Evolutionary conservation across 2,329 filamentous ascomycete genomes (phyloP).

Genomic region (Ampelomyces quisqualis): DNA sequence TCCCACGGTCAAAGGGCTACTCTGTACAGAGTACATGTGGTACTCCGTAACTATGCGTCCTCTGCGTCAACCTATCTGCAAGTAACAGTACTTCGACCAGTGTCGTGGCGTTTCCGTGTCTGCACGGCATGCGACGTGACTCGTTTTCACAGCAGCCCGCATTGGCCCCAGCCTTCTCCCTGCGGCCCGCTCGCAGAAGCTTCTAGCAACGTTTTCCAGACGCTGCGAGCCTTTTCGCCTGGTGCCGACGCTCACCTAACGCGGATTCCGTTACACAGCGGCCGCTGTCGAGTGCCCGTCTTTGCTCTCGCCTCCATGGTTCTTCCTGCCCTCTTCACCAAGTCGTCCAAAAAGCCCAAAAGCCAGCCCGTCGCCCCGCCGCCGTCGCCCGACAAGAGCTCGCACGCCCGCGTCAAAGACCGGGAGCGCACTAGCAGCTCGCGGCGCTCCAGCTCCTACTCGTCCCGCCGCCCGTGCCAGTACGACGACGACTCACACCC

Average conservation of each 20-base stretch:
- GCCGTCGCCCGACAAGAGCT: constrained; percentile 43
- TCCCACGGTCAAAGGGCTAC: no score
- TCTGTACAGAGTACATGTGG: no score
- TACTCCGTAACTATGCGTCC: no score
- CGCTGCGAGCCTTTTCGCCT: constrained; percentile 26
- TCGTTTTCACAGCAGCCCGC: no score
- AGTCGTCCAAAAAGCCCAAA: constrained; percentile 43
- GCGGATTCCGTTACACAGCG: constrained; percentile 30
- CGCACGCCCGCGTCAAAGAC: constrained; percentile 35
- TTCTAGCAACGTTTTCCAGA: constrained; percentile 36
- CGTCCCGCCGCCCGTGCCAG: constrained; percentile 42
- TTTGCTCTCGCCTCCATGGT: constrained; percentile 35
- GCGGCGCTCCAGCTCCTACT: constrained; percentile 35
- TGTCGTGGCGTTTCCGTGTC: no score
- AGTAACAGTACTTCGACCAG: no score
- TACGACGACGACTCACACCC: constrained; percentile 77
- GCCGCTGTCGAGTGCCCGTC: constrained; percentile 17
- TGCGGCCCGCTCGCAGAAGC: constrained; percentile 26
- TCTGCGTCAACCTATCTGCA: no score
- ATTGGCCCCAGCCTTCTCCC: constrained; percentile 26
- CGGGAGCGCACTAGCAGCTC: constrained; percentile 30
- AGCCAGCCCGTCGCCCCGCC: constrained; percentile 35
- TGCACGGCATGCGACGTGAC: no score
- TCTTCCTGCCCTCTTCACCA: constrained; percentile 43
- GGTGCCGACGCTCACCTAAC: constrained; percentile 32